Percentiles rank a stretch among this genome's conserved stretches.
Conservation (phyloP, 306 rosid species). For the Cucurbita argyrosperma region DNA sequence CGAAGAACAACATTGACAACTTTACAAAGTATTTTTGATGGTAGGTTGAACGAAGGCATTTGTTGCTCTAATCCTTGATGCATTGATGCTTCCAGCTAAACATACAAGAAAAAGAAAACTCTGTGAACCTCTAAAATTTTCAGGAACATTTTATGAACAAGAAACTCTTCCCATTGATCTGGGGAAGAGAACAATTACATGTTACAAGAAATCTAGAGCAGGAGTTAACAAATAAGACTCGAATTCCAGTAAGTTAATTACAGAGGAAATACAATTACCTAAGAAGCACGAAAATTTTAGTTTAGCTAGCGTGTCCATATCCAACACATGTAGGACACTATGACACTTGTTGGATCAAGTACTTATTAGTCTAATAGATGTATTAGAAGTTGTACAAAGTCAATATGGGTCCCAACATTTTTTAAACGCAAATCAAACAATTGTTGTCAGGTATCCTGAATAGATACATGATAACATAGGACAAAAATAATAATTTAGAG, state of each 20-base stretch:
- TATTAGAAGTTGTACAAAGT: too few relatives aligned
- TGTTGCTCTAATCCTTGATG: slow-evolving; percentile 89
- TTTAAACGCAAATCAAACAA: too few relatives aligned
- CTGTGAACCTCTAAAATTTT: not conserved
- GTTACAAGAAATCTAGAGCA: not conserved
- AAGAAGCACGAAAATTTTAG: too few relatives aligned
- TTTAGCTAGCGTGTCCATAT: too few relatives aligned
- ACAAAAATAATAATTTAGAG: too few relatives aligned
- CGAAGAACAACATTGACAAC: slow-evolving; percentile 78
- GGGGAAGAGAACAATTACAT: not conserved
- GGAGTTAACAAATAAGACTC: not conserved
- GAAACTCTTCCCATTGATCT: not conserved
- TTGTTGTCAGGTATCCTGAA: too few relatives aligned
- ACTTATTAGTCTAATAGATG: too few relatives aligned
- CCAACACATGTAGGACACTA: too few relatives aligned
- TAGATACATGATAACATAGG: too few relatives aligned
- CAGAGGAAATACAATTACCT: not conserved
- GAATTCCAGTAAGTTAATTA: not conserved
- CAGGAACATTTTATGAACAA: not conserved
- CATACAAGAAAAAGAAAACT: not conserved
- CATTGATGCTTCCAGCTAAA: slow-evolving; percentile 93
- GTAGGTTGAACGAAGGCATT: slow-evolving; percentile 89
- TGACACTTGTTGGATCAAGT: too few relatives aligned
- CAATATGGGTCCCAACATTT: too few relatives aligned
- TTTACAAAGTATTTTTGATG: slow-evolving; percentile 79